These are phyloP conservation scores for Diaporthe velutina DNA, from an alignment of 2,329 filamentous ascomycete species.

Conservation along the genomic window DNA sequence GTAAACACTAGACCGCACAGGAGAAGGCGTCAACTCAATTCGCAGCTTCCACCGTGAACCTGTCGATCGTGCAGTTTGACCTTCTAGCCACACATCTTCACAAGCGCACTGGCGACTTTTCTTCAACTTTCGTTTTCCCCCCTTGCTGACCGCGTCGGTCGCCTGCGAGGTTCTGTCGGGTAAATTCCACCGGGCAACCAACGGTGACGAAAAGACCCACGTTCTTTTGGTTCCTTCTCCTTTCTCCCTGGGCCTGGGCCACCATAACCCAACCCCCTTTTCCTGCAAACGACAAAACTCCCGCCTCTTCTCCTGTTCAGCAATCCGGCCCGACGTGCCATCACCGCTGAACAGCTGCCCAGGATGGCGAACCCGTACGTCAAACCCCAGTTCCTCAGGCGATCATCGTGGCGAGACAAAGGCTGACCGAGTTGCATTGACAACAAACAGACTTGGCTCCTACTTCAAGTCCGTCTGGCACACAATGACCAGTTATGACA, in stretches of 20 bases:
- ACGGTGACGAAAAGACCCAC: conserved; percentile 41
- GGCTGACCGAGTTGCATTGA: conserved; percentile 29
- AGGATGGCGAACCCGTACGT: conserved; percentile 41
- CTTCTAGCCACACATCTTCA: not conserved
- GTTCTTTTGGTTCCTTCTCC: conserved; percentile 37
- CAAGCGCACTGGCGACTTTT: not conserved
- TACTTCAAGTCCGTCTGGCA: conserved; percentile 96
- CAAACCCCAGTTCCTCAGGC: not conserved
- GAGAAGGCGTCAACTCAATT: conserved; percentile 29
- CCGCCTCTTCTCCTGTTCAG: conserved; percentile 23
- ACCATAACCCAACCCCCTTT: conserved; percentile 35
- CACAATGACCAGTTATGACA: conserved; percentile 81
- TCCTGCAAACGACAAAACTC: conserved; percentile 26
- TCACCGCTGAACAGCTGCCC: conserved; percentile 32
- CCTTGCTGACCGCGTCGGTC: conserved; percentile 21
- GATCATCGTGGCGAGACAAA: conserved; percentile 17
- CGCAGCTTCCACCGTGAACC: conserved; percentile 20
- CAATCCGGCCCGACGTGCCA: conserved; percentile 36
- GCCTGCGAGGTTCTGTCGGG: conserved; percentile 30
- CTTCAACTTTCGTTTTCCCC: conserved; percentile 16
- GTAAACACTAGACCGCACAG: conserved; percentile 31
- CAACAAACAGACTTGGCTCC: conserved; percentile 68
- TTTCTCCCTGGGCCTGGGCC: conserved; percentile 37
- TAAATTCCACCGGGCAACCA: conserved; percentile 34
- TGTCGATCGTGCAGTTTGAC: conserved; percentile 13